Conservation (phyloP, 805 yeast species). For the Ogataea minuta region DNA sequence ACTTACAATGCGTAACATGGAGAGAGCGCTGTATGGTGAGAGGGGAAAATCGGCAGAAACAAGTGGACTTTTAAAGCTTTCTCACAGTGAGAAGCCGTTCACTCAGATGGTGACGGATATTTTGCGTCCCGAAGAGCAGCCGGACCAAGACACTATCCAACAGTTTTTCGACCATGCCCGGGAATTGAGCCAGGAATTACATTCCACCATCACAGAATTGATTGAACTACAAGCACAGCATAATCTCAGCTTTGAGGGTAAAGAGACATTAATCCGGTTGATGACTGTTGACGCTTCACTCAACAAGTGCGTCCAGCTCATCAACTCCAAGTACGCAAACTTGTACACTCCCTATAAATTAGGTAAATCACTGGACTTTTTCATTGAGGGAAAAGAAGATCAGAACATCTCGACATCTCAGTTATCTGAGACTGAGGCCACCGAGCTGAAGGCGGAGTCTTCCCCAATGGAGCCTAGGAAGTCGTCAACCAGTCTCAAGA, state of each 20-base stretch:
- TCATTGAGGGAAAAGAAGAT: conserved; percentile 12
- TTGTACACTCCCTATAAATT: conserved; percentile 5
- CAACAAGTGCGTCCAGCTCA: conserved; percentile 47
- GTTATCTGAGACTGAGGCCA: conserved; percentile 11
- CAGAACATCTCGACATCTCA: conserved; percentile 2
- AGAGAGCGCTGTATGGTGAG: conserved; percentile 43
- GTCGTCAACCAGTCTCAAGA: conserved; percentile 15
- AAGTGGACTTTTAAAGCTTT: background rate
- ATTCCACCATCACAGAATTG: conserved; percentile 52
- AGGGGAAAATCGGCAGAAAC: conserved; percentile 2
- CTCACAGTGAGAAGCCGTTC: conserved; percentile 18
- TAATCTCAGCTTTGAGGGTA: conserved; percentile 62
- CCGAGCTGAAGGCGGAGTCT: conserved; percentile 15
- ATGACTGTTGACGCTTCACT: conserved; percentile 69
- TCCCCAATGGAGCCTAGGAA: conserved; percentile 6
- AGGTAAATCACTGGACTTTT: conserved; percentile 1
- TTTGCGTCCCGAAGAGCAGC: conserved; percentile 15
- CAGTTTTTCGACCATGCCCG: conserved; percentile 40
- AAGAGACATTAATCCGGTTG: conserved; percentile 69
- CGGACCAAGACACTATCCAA: conserved; percentile 19
- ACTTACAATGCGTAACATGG: conserved; percentile 82
- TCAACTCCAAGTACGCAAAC: conserved; percentile 17
- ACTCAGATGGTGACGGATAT: conserved; percentile 24
- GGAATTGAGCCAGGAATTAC: conserved; percentile 41
- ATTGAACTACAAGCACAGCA: conserved; percentile 54